Evolutionary conservation across 2,329 filamentous ascomycete species (phyloP), one percentile per base, ranked within the genome.

Genomic region (Colletotrichum tabaci): DNA sequence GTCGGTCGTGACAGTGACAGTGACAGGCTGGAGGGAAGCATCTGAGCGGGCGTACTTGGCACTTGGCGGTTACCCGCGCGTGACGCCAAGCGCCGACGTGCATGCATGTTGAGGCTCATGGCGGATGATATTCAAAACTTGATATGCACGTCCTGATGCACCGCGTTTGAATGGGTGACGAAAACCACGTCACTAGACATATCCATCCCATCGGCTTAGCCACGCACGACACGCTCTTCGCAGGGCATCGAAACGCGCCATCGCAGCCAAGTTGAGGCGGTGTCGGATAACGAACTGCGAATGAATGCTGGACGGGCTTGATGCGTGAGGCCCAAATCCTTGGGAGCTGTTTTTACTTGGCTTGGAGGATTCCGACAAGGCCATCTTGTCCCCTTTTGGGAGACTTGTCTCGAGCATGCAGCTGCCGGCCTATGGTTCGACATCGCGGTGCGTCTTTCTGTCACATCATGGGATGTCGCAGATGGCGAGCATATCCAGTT

Each of bases 71-170:
- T 40, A 26, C 21, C 30, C 30, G 30, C 26, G 35, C 38, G 26
- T 52, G 18, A 21, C 8, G 53, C 47, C 56, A 61, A 61, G 67
- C 15, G 15, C 67, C 44, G 62, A 61, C 15, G 15, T 38, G 62
- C 13, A 70, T 55, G 26, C 13, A 70, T 55, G 26, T 23, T 23
- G 57, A 44, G 30, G 61, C 21, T 16, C 49, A 16, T 38, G 15
- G 21, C 35, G 44, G 26, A 10, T 1, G 13, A 35, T 44, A 21
- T 13, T 42, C 46, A 52, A 16, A 64, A 15, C 26, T 16, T 13
- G n/a, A 44, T 35, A 8, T 21, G 16, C 35, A 21, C 21, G 18
- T 26, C 13, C 30, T 2, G 30, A 35, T 35, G 30, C 26, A 13
- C 35, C 18, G 30, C 53, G 26, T 53, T 38, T 38, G 26, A 8